A percentile compares a stretch with the other conserved stretches of the same genome.
Conservation (phyloP, 352 stramenopile genomes). For the Peronospora farinosa region DNA sequence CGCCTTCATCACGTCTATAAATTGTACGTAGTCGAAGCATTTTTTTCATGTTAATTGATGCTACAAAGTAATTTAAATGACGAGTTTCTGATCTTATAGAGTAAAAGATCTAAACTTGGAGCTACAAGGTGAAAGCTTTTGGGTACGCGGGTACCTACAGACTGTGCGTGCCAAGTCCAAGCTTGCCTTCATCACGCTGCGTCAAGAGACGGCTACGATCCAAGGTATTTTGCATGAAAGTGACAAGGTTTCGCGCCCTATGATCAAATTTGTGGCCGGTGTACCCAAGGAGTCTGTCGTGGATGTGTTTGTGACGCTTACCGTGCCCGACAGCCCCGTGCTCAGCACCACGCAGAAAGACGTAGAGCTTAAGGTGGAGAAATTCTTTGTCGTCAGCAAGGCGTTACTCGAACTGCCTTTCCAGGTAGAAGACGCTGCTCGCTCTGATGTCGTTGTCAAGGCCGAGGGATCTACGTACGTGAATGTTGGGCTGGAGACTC, state of each 20-base stretch:
- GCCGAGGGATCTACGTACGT: constrained; percentile 81
- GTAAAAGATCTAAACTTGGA: constrained; percentile 68
- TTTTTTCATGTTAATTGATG: neutral
- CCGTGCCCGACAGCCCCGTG: constrained; percentile 82
- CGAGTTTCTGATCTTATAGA: constrained; percentile 7
- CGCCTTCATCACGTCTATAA: constrained; percentile 57
- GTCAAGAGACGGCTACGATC: constrained; percentile 93
- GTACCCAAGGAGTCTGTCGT: constrained; percentile 95
- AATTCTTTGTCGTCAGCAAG: constrained; percentile 94
- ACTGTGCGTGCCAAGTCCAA: constrained; percentile 92
- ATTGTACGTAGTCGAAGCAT: constrained; percentile 46
- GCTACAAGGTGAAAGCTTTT: constrained; percentile 86
- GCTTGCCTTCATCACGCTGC: constrained; percentile 95
- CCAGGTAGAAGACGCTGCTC: constrained; percentile 93
- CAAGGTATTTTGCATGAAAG: constrained; percentile 89
- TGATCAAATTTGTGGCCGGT: constrained; percentile 95
- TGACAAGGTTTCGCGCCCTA: constrained; percentile 88
- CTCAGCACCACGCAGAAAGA: constrained; percentile 91
- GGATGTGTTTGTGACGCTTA: constrained; percentile 92
- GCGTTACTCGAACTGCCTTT: constrained; percentile 87
- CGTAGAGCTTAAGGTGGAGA: constrained; percentile 92
- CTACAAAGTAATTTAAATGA: constrained; percentile 2
- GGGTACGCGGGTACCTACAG: constrained; percentile 93
- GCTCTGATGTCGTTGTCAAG: constrained; percentile 82
- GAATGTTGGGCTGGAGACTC: constrained; percentile 86